phyloP scores from a whole-genome alignment of 169 alveolate species.

The Plasmodium cynomolgi region DNA sequence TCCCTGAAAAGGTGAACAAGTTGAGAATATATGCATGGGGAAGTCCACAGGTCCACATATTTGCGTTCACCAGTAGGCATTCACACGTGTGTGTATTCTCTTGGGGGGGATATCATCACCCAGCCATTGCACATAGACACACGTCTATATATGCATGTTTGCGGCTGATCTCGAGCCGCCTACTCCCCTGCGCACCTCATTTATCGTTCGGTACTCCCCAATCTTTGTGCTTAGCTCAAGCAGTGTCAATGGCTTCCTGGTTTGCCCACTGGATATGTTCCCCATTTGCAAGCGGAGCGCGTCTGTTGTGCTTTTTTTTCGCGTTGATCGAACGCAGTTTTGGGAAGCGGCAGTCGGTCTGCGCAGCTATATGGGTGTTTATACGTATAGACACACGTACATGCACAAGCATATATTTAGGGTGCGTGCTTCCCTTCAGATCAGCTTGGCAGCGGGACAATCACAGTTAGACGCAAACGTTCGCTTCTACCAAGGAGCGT shows the following conservation, averaged over 20 bases:
- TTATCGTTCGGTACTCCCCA: slow-evolving; percentile 61
- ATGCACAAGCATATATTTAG: background rate
- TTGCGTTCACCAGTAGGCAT: background rate
- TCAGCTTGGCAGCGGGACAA: background rate
- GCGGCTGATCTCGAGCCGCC: background rate
- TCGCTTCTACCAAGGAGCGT: background rate
- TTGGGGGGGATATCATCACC: too few relatives aligned
- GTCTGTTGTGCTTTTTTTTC: background rate
- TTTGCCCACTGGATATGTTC: slow-evolving; percentile 47
- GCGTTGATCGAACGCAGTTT: background rate
- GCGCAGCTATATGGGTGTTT: background rate
- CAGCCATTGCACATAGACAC: background rate
- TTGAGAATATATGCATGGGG: background rate
- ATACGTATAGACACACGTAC: background rate
- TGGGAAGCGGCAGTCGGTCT: background rate
- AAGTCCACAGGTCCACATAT: background rate
- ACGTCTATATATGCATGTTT: background rate
- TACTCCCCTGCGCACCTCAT: slow-evolving; percentile 23
- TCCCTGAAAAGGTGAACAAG: slow-evolving; percentile 65
- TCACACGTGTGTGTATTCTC: background rate
- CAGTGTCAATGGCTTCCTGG: slow-evolving; percentile 35
- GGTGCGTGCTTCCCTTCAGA: background rate
- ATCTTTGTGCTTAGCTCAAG: slow-evolving; percentile 62
- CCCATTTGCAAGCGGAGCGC: slow-evolving; percentile 16
- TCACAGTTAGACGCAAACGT: background rate